phyloP scores from a whole-genome alignment of 176 grass and related monocot genomes.

The Musa beccarii region DNA sequence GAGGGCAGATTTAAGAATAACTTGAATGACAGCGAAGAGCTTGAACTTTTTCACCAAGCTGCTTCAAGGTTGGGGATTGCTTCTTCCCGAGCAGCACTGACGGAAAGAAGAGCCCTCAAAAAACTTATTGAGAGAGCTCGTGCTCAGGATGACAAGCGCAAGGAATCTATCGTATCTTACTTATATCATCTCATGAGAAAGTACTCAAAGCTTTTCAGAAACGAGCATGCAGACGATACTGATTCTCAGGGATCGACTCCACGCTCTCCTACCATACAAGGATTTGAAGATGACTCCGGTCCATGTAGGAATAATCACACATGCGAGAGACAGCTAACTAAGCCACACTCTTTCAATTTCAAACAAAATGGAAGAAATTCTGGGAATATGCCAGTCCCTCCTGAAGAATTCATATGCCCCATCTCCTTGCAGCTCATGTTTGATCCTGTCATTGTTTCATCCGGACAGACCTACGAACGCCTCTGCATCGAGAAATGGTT shows the following conservation, averaged over 20 bases:
- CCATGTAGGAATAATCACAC: constrained; percentile 33
- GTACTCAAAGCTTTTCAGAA: constrained; percentile 91
- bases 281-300: constrained; percentile 27
- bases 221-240: constrained; percentile 66
- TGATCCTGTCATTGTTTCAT: constrained; percentile 85
- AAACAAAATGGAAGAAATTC: constrained; percentile 47
- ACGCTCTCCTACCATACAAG: constrained; percentile 56
- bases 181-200: constrained; percentile 70
- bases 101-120: constrained; percentile 78
- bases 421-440: constrained; percentile 89
- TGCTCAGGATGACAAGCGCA: constrained; percentile 62
- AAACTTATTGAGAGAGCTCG: constrained; percentile 76
- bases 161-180: constrained; percentile 70
- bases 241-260: constrained; percentile 82
- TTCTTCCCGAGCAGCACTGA: constrained; percentile 71
- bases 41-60: constrained; percentile 71
- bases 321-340: constrained; percentile 61
- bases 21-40: constrained; percentile 59
- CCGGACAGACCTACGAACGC: constrained; percentile 88
- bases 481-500: constrained; percentile 95
- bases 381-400: constrained; percentile 63
- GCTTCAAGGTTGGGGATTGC: constrained; percentile 71
- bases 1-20: constrained; percentile 32
- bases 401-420: constrained; percentile 78
- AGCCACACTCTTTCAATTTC: constrained; percentile 68